Percentiles rank a stretch among this genome's conserved stretches.
These are phyloP conservation scores for Boletus rufocinnamomeus DNA, from an alignment of 768 basidiomycete species.

Conservation along the genomic window DNA sequence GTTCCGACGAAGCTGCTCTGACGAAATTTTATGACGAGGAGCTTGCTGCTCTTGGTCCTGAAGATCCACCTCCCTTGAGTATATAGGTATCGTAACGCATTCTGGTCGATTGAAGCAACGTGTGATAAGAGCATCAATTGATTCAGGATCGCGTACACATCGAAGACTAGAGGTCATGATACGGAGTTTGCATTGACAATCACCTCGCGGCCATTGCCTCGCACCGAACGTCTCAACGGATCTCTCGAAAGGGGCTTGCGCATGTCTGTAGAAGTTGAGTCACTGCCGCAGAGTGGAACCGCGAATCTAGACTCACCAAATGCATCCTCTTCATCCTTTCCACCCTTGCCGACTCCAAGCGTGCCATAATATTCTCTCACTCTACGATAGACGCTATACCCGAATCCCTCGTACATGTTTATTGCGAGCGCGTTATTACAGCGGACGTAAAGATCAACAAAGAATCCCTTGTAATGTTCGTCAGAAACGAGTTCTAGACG, in stretches of 20 bases:
- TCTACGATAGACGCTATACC: slow-evolving; percentile 89
- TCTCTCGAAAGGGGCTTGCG: slow-evolving; percentile 74
- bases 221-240: slow-evolving; percentile 59
- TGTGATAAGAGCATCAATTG: slow-evolving; percentile 10
- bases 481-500: slow-evolving; percentile 87
- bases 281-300: neutral
- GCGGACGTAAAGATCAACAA: slow-evolving; percentile 95
- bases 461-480: slow-evolving; percentile 77
- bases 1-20: slow-evolving; percentile 56
- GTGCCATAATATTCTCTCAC: slow-evolving; percentile 89
- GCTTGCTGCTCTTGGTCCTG: slow-evolving; percentile 50
- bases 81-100: slow-evolving; percentile 33
- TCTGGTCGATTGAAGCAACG: slow-evolving; percentile 7
- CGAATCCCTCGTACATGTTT: slow-evolving; percentile 88
- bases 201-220: slow-evolving; percentile 72
- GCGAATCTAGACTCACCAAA: slow-evolving; percentile 64
- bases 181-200: slow-evolving; percentile 51
- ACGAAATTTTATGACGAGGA: slow-evolving; percentile 74
- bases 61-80: slow-evolving; percentile 46
- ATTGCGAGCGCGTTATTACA: slow-evolving; percentile 85
- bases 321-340: slow-evolving; percentile 84
- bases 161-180: slow-evolving; percentile 27
- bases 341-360: slow-evolving; percentile 74
- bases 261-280: slow-evolving; percentile 49
- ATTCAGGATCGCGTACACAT: slow-evolving; percentile 10